Percentiles rank a stretch among this genome's conserved stretches.
Conservation (phyloP, 208 protist genomes). For the Trypanosoma theileri region DNA sequence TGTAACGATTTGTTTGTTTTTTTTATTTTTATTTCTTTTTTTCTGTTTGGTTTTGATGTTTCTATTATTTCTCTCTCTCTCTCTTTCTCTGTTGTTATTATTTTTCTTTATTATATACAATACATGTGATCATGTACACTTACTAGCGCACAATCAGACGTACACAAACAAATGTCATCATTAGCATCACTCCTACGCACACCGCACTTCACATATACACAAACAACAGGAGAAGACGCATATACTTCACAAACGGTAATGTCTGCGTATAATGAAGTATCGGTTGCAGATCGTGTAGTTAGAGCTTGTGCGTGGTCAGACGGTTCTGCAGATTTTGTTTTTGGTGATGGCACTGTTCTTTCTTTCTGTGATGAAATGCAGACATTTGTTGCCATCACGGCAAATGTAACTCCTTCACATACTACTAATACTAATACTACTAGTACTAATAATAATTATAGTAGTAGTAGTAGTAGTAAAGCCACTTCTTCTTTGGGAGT, state of each 20-base stretch:
- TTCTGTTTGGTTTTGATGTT: conserved; percentile 23
- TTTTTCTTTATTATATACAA: neutral
- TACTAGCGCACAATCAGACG: too few species aligned
- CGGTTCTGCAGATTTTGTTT: conserved; percentile 75
- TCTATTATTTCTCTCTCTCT: conserved; percentile 12
- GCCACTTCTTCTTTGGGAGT: neutral
- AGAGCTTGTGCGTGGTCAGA: conserved; percentile 67
- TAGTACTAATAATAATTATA: neutral
- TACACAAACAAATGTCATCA: conserved; percentile 1
- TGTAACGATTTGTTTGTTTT: neutral
- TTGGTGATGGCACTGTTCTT: conserved; percentile 77
- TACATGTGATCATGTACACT: too few species aligned
- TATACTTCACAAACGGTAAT: neutral
- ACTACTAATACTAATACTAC: neutral
- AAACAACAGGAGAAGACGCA: neutral
- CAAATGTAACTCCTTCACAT: neutral
- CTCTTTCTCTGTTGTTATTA: conserved; percentile 17
- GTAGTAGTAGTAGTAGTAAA: neutral
- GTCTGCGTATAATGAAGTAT: conserved; percentile 26
- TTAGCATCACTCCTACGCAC: neutral
- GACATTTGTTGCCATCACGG: conserved; percentile 70
- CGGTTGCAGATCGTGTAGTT: conserved; percentile 47
- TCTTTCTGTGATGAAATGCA: conserved; percentile 83
- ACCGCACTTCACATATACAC: conserved; percentile 16
- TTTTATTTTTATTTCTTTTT: neutral